These are phyloP conservation scores for Malus hybrid DNA, from an alignment of 331 rosid species.

Conservation along the genomic window DNA sequence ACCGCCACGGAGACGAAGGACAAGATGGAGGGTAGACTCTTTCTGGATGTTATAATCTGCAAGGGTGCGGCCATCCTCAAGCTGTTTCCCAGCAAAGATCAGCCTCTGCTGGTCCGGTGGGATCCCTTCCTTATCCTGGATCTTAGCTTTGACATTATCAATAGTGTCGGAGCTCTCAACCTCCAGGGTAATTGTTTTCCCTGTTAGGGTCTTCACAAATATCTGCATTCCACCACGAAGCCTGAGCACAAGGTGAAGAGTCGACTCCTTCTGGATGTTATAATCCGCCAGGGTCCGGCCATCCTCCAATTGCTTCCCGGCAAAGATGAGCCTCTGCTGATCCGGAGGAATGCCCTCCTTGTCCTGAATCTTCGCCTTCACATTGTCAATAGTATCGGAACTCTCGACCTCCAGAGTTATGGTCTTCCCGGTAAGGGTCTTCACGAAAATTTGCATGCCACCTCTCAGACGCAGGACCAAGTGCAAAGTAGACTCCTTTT, in stretches of 20 bases:
- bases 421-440: slow-evolving; percentile 26
- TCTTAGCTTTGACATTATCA: slow-evolving; percentile 21
- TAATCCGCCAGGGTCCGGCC: slow-evolving; percentile 29
- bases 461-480: slow-evolving; percentile 21
- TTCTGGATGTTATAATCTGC: slow-evolving; percentile 32
- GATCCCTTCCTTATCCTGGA: slow-evolving; percentile 30
- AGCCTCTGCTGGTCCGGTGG: slow-evolving; percentile 30
- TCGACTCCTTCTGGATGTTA: slow-evolving; percentile 23
- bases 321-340: slow-evolving; percentile 27
- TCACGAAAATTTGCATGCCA: slow-evolving; percentile 33
- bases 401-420: slow-evolving; percentile 30
- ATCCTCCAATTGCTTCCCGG: slow-evolving; percentile 25
- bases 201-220: slow-evolving; percentile 28
- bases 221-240: slow-evolving; percentile 30
- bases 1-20: slow-evolving; percentile 24
- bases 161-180: slow-evolving; percentile 33
- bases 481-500: slow-evolving; percentile 32
- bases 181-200: slow-evolving; percentile 32
- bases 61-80: slow-evolving; percentile 30
- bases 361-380: slow-evolving; percentile 29
- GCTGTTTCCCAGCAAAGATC: slow-evolving; percentile 26
- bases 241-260: slow-evolving; percentile 27
- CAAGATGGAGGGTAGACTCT: slow-evolving; percentile 34
- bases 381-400: slow-evolving; percentile 23
- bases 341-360: slow-evolving; percentile 29